These are phyloP conservation scores for Zymoseptoria passerinii DNA, from an alignment of 2,329 filamentous ascomycete genomes.

Conservation along the genomic window DNA sequence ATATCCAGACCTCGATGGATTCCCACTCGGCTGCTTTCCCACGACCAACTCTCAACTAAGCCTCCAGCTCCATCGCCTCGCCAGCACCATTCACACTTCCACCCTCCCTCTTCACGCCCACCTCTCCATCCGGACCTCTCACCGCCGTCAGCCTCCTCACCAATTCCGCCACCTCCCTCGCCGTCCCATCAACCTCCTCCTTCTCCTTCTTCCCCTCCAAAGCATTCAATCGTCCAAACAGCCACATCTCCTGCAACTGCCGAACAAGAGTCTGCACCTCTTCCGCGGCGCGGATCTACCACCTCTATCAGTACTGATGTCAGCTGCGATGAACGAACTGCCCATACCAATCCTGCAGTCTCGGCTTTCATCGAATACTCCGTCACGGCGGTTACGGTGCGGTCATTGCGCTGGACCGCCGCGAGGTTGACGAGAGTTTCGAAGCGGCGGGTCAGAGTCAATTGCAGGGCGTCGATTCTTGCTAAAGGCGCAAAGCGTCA, in stretches of 20 bases:
- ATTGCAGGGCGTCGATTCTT: conserved; percentile 34
- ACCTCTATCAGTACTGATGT: conserved; percentile 1
- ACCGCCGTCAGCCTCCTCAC: conserved; percentile 28
- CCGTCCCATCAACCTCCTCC: conserved; percentile 40
- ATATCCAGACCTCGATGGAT: not conserved
- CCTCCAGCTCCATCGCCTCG: not conserved
- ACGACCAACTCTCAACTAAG: too few species aligned
- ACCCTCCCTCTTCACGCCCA: not conserved
- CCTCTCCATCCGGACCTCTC: not conserved
- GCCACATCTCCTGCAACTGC: conserved; percentile 58
- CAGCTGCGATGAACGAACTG: not conserved
- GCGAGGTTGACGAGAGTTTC: conserved; percentile 49
- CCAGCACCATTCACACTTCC: not conserved
- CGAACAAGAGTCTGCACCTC: conserved; percentile 54
- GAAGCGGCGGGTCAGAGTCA: conserved; percentile 43
- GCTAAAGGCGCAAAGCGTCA: conserved; percentile 17
- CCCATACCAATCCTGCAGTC: conserved; percentile 46
- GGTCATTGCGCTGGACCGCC: conserved; percentile 40
- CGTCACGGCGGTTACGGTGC: conserved; percentile 49
- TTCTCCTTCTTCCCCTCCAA: conserved; percentile 37
- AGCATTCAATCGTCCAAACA: conserved; percentile 57
- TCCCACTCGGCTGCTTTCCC: too few species aligned
- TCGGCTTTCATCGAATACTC: conserved; percentile 52
- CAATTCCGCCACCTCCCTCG: conserved; percentile 38
- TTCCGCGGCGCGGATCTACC: conserved; percentile 52